phyloP scores from a whole-genome alignment of 805 yeast genomes.

The Kregervanrija delftensis region DNA sequence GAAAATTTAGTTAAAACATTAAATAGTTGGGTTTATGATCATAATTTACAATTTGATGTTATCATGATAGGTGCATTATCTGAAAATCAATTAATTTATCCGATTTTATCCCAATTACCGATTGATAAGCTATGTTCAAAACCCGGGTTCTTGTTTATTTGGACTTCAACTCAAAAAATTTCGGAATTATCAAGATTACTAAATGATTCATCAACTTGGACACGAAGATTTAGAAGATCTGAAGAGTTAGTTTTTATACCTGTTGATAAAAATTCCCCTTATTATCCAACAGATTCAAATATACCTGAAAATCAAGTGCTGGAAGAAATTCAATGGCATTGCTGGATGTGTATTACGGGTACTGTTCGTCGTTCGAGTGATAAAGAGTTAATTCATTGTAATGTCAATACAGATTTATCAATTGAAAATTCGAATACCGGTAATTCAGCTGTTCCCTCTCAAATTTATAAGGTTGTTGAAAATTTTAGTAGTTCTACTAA shows the following conservation, averaged over 20 bases:
- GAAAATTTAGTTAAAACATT: constrained; percentile 51
- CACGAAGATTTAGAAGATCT: constrained; percentile 71
- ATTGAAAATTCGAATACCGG: constrained; percentile 45
- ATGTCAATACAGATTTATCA: constrained; percentile 82
- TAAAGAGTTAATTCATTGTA: constrained; percentile 81
- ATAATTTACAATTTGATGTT: constrained; percentile 70
- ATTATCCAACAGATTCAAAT: constrained; percentile 50
- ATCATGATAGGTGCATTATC: constrained; percentile 86
- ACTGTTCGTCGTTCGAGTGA: constrained; percentile 85
- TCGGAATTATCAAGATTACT: constrained; percentile 52
- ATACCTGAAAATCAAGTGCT: constrained; percentile 43
- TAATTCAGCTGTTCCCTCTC: constrained; percentile 58
- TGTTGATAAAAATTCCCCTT: constrained; percentile 54
- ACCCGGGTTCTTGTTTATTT: constrained; percentile 80
- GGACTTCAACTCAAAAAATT: constrained; percentile 78
- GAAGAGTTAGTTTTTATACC: constrained; percentile 86
- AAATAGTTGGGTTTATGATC: constrained; percentile 52
- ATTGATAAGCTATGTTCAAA: constrained; percentile 67
- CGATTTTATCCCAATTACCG: constrained; percentile 59
- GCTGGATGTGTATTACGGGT: constrained; percentile 97
- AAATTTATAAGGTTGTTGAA: constrained; percentile 77
- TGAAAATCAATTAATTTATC: constrained; percentile 63
- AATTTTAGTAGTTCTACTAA: constrained; percentile 80
- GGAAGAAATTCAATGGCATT: constrained; percentile 85
- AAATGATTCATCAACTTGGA: constrained; percentile 30